A percentile compares a stretch with the other conserved stretches of the same genome.
These are phyloP conservation scores for Crepidotus variabilis DNA, from an alignment of 768 basidiomycete species.

Conservation along the genomic window DNA sequence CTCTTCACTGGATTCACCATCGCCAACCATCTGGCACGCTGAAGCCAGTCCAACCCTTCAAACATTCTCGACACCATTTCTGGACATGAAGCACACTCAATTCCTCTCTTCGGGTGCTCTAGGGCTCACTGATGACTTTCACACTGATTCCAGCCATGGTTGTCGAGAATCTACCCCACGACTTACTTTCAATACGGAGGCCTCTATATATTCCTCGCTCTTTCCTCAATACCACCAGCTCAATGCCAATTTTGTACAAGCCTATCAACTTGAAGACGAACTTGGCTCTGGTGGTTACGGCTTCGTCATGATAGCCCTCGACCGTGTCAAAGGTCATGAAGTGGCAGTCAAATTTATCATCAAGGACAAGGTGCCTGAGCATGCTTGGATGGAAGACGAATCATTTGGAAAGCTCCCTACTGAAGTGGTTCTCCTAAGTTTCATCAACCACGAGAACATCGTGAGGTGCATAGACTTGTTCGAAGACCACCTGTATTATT, in stretches of 20 bases:
- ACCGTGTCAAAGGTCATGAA: conserved; percentile 55
- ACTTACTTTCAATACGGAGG: conserved; percentile 26
- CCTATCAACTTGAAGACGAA: conserved; percentile 67
- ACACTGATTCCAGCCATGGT: conserved; percentile 3
- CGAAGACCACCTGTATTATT: conserved; percentile 82
- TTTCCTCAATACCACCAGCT: conserved; percentile 64
- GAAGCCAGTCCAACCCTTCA: background rate
- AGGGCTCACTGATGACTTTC: background rate
- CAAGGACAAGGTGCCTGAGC: conserved; percentile 63
- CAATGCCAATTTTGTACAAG: conserved; percentile 52
- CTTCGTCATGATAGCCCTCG: conserved; percentile 85
- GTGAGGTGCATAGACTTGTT: conserved; percentile 82
- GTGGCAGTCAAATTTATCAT: conserved; percentile 96
- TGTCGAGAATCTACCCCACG: conserved; percentile 2
- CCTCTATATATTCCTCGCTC: conserved; percentile 30
- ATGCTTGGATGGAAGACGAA: conserved; percentile 63
- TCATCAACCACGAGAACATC: conserved; percentile 75
- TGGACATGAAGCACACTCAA: background rate
- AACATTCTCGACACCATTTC: background rate
- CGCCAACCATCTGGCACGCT: background rate
- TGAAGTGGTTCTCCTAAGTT: conserved; percentile 75
- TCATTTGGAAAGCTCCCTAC: conserved; percentile 64
- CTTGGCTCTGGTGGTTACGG: conserved; percentile 93
- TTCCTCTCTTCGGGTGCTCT: background rate
- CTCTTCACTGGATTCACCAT: background rate